Base-by-base conservation (phyloP, 2,329 filamentous ascomycete species). In the Myriosclerotinia curreyana region DNA sequence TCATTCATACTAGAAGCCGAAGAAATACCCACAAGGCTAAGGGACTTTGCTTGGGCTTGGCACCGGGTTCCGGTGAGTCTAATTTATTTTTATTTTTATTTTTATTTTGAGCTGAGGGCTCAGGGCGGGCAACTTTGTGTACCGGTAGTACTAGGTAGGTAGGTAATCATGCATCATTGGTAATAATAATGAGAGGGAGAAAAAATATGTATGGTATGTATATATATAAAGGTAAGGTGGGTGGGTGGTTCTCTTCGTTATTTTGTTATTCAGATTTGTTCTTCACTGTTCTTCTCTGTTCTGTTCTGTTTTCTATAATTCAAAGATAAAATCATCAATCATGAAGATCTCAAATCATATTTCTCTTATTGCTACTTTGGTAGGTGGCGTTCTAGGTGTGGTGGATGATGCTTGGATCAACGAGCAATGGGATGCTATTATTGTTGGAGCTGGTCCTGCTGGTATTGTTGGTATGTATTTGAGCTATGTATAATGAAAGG, bases 391-490 rank as follows among this genome's bases (percentile, higher is more conserved):
- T 50, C 34, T 48, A 31, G 40, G 52, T 42, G 31, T 46, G 15
- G 40, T 15, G 17, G 66, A 70, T 25, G 34, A 48, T 48, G 22
- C 8, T 22, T 76, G 74, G 74, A 64, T 67, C 9, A 55, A 52
- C 14, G 60, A 73, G 51, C 62, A 73, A 63, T 76, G 72, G 64
- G 69, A 71, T 66, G 71, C 67, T 49, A 80, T 82, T 52, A 72
- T 82, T n/a, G 75, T 81, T 11, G 79, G 79, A 22, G 79, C 80
- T 46, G 81, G 81, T 31, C 79, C 81, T 12, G 80, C 79, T 15
- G 81, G 81, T 5, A 81, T 83, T 59, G 79, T 83, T 40, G 65
- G 67, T 69, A 48, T 53, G 65, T 52, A 36, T 46, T 31, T 34
- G 36, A n/a, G 28, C 34, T 14, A 3, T 58, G 38, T 22, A 11